phyloP scores from a whole-genome alignment of 176 grass and related monocot species.

The Cocos nucifera region DNA sequence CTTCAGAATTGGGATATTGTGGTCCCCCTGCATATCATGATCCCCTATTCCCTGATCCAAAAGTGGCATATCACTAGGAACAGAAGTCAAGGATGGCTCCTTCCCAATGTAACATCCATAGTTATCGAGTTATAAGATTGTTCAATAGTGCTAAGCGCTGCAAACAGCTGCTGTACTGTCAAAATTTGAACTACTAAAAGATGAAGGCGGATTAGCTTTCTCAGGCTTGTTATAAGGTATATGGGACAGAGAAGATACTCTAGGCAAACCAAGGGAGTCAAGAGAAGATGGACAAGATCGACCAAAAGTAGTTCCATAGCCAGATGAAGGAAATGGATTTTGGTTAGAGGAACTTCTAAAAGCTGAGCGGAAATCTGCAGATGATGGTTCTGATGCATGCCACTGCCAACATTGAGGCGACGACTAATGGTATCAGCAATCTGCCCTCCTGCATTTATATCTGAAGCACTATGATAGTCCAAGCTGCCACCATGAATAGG shows the following conservation, averaged over 20 bases:
- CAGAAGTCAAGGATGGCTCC: conserved; percentile 26
- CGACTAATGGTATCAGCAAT: conserved; percentile 26
- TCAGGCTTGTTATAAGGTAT: conserved; percentile 23
- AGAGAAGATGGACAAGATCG: conserved; percentile 63
- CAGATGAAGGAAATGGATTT: conserved; percentile 37
- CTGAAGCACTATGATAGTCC: conserved; percentile 19
- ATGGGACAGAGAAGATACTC: conserved; percentile 32
- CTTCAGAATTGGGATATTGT: conserved; percentile 30
- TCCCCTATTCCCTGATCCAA: background rate
- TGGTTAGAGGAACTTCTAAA: conserved; percentile 27
- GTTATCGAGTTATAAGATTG: conserved; percentile 27
- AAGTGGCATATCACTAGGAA: conserved; percentile 27
- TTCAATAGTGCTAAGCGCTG: conserved; percentile 17
- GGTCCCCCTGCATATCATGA: conserved; percentile 23
- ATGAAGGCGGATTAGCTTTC: conserved; percentile 26
- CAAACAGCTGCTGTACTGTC: conserved; percentile 23
- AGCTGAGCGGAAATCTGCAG: conserved; percentile 18
- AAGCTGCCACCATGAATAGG: conserved; percentile 19
- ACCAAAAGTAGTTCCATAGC: conserved; percentile 44
- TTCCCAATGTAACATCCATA: conserved; percentile 36
- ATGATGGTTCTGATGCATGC: conserved; percentile 25
- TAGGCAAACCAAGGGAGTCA: conserved; percentile 74
- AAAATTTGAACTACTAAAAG: conserved; percentile 33
- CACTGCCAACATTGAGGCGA: conserved; percentile 26
- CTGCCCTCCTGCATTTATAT: conserved; percentile 16